These are phyloP conservation scores for Mimosa pudica DNA, from an alignment of 306 rosid genomes.

Conservation along the genomic window DNA sequence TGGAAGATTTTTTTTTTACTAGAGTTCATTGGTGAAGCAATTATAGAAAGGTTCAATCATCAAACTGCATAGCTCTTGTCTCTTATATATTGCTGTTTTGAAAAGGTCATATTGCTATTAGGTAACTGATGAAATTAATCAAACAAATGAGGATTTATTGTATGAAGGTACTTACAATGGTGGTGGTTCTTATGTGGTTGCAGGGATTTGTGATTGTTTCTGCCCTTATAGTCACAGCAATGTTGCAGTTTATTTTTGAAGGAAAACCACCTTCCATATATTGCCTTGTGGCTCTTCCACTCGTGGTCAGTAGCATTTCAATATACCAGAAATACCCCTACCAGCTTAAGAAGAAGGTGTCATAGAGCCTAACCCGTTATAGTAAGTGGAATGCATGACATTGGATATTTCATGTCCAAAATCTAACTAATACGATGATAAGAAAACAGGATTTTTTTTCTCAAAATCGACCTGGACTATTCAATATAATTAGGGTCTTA, in stretches of 20 bases:
- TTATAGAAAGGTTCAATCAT: conserved; percentile 5
- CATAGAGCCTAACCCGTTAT: conserved; percentile 34
- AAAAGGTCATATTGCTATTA: neutral
- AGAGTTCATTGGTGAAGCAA: conserved; percentile 16
- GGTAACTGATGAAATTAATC: neutral
- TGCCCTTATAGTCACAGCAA: conserved; percentile 86
- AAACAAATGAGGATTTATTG: conserved; percentile 6
- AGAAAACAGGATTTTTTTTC: conserved; percentile 38
- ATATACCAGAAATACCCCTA: conserved; percentile 88
- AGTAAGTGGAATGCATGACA: conserved; percentile 32
- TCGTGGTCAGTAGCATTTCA: conserved; percentile 81
- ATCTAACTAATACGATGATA: conserved; percentile 48
- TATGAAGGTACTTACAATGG: conserved; percentile 11
- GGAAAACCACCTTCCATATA: conserved; percentile 87
- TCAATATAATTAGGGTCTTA: conserved; percentile 29
- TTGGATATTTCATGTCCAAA: conserved; percentile 27
- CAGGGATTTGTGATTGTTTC: conserved; percentile 99
- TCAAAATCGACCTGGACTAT: conserved; percentile 33
- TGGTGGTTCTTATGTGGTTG: conserved; percentile 40
- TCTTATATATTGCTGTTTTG: neutral
- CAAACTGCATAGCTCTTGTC: neutral
- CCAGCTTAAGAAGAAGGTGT: conserved; percentile 67
- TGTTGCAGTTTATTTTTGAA: conserved; percentile 92
- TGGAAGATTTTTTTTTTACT: conserved; percentile 4
- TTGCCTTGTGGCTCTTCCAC: conserved; percentile 89